Conservation (phyloP, 2,329 filamentous ascomycete genomes). For the Verticillium zaregamsianum region DNA sequence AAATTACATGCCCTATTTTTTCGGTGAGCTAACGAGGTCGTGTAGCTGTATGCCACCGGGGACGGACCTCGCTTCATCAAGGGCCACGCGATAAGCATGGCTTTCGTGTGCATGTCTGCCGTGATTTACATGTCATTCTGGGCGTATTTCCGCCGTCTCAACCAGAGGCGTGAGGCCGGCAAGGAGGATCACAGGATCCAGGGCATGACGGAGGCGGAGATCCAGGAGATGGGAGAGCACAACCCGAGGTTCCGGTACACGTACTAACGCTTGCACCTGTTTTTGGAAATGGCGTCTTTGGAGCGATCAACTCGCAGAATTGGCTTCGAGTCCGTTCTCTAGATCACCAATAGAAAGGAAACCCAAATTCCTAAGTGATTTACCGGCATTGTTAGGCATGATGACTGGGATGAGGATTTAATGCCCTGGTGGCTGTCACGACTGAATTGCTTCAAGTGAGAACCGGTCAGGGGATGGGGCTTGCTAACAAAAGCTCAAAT, state of each 20-base stretch:
- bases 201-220: constrained; percentile 23
- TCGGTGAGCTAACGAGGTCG: not conserved
- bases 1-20: no score
- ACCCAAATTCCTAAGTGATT: no score
- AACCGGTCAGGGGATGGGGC: no score
- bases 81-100: constrained; percentile 46
- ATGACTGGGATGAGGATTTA: no score
- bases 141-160: constrained; percentile 25
- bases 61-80: constrained; percentile 41
- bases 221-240: constrained; percentile 24
- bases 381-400: no score
- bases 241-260: constrained; percentile 26
- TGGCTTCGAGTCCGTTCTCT: no score
- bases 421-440: no score
- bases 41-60: constrained; percentile 19
- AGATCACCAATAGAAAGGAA: no score
- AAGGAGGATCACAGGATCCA: constrained; percentile 22
- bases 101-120: constrained; percentile 39
- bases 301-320: no score
- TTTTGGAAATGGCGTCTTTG: no score
- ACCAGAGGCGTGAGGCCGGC: constrained; percentile 24
- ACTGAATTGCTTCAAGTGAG: no score
- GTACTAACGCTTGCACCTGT: not conserved
- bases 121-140: constrained; percentile 35
- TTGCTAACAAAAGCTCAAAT: no score